Base-by-base conservation (phyloP, 345 rosid species). In the Mangifera indica region DNA sequence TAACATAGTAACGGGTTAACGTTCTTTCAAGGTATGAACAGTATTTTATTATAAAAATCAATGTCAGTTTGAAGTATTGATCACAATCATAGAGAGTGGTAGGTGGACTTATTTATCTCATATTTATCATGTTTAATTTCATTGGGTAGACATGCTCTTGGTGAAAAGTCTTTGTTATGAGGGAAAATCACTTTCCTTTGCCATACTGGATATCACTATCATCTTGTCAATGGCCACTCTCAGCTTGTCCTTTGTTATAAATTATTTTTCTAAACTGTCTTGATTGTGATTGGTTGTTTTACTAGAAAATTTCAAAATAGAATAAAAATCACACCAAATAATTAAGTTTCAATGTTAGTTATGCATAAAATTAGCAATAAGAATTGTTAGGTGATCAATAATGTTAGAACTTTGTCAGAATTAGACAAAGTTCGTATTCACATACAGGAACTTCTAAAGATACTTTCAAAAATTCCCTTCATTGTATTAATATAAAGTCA, bases 21-120 rank as follows among this genome's bases (percentile, higher is more conserved):
- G 9, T 37, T 37, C 8, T 37, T 37, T 7, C 42, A 37, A 37
- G 42, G 42, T 34, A 34, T 3, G 40, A 34, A 2, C 40, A 34
- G 40, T 37, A 37, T 37, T 37, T 37, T 37, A 37, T 37, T 37
- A 37, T 37, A 37, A 37, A 7, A 14, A 34, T 53, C 3, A 1
- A 53, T 29, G 25, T 52, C 37, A 20, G n/a, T 53, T 34, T 53
- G 51, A 67, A 67, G 13, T 34, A n/a, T 67, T n/a, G n/a, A n/a
- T 67, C 29, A 20, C 24, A 32, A 48, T 46, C 55, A 12, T 46
- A 29, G 46, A 66, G 32, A 51, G 70, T 66, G 42, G 42, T 34
- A 34, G 37, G 4, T 34, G 37, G 37, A 34, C 37, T 32, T 32
- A 32, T 32, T 3, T 32, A 5, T n/a, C n/a, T 37, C 40, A 37